Base-by-base conservation (phyloP, 176 grass and related monocot species). In the Zoysia japonica region DNA sequence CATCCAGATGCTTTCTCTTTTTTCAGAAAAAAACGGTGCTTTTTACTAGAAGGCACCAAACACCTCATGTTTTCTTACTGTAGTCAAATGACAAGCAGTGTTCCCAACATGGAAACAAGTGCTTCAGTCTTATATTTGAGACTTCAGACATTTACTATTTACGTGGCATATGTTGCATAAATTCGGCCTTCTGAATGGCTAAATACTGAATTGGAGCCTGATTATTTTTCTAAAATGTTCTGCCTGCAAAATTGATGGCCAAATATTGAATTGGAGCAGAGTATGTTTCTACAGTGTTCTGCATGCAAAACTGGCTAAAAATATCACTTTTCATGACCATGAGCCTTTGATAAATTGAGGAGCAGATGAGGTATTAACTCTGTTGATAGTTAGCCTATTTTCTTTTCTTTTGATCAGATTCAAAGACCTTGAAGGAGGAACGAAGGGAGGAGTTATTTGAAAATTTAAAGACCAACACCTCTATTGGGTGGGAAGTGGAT, bases 401-500 rank as follows among this genome's bases (percentile, higher is more conserved):
- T 81, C 14, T 68, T 67, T 39, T 78, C 13, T 67, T 43, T 71
- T 76, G 42, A 70, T 7, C 68, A 98, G 95, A 98, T 92, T 98
- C 90, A 0, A 98, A 98, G 71, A 98, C 92, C 47, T 87, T 94
- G 78, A 94, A 98, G 76, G 95, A 98, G 68, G 92, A 94, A 71
- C 87, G 85, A 81, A 94, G 92, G 62, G 95, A 98, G 70, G 92
- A 92, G 65, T 52, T 94, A 36, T 98, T 94, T 81, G 89, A 90
- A 90, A 90, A 67, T 75, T 74, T 98, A 70, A 98, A 94, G 81
- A 62, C 11, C 16, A 87, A 94, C 77, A 65, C 41, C 15, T 98
- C 75, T 44, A 79, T 94, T 65, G 85, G 89, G 81, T 94, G 95
- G 95, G 95, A 90, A 85, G 92, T 94, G 68, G 95, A 98, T 87